A percentile compares a stretch with the other conserved stretches of the same genome.
Evolutionary conservation across 169 alveolate species (phyloP).

Genomic region (Theileria orientalis): DNA sequence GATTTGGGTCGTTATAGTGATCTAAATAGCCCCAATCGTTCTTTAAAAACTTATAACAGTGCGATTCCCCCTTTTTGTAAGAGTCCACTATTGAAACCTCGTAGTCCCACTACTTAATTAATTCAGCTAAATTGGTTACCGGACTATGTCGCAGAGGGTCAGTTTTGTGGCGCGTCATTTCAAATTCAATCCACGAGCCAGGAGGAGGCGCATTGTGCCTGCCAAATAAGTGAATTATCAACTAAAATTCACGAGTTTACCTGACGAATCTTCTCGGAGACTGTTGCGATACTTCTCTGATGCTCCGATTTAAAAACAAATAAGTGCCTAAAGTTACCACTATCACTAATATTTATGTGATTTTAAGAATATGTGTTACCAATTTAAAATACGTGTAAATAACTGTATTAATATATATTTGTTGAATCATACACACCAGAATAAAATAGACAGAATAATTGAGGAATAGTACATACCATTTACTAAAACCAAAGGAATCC

Average conservation of each 20-base stretch:
- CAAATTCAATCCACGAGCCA: slow-evolving; percentile 42
- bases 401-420: no score
- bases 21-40: slow-evolving; percentile 78
- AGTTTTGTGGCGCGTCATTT: slow-evolving; percentile 16
- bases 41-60: slow-evolving; percentile 66
- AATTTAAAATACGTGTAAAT: no score
- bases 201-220: slow-evolving; percentile 60
- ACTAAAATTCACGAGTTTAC: no score
- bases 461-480: background rate
- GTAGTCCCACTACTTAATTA: slow-evolving; percentile 70
- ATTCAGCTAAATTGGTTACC: slow-evolving; percentile 39
- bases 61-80: slow-evolving; percentile 47
- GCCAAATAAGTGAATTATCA: no score
- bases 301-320: no score
- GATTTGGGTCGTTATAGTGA: slow-evolving; percentile 66
- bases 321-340: no score
- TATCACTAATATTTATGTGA: no score
- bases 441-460: background rate
- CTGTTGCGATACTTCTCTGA: background rate
- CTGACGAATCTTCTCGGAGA: background rate
- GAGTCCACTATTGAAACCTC: slow-evolving; percentile 66
- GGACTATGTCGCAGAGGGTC: slow-evolving; percentile 62
- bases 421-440: background rate
- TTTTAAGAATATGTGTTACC: no score
- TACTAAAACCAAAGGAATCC: background rate